These are phyloP conservation scores for Prunus kanzakura DNA, from an alignment of 306 rosid genomes.

Conservation along the genomic window DNA sequence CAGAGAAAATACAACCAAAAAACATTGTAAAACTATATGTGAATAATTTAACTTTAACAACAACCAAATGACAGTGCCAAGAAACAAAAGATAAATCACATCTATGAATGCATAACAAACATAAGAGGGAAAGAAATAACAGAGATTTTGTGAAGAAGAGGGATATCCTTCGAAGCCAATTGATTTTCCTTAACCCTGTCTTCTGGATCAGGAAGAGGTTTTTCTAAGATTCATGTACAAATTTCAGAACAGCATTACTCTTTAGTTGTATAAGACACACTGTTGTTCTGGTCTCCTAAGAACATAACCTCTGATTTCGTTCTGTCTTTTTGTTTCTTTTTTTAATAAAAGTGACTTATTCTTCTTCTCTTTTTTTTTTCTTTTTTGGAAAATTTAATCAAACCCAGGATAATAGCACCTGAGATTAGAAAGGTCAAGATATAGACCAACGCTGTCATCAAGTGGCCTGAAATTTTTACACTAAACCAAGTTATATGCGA, in stretches of 20 bases:
- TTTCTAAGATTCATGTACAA: background rate
- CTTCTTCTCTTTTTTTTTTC: too few relatives aligned
- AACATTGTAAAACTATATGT: background rate
- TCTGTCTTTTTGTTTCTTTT: too few relatives aligned
- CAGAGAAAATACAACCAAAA: background rate
- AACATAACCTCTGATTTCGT: too few relatives aligned
- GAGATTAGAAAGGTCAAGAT: conserved; percentile 17
- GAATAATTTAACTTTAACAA: conserved; percentile 3
- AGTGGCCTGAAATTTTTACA: too few relatives aligned
- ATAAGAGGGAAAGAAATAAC: conserved; percentile 9
- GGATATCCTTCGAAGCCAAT: too few relatives aligned
- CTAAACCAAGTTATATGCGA: too few relatives aligned
- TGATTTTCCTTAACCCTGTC: too few relatives aligned
- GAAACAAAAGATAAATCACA: background rate
- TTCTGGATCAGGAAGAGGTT: too few relatives aligned
- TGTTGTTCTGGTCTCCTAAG: too few relatives aligned
- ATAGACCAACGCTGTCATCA: conserved; percentile 23
- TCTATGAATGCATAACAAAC: conserved; percentile 26
- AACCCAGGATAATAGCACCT: conserved; percentile 15
- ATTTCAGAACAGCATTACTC: background rate
- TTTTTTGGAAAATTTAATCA: too few relatives aligned
- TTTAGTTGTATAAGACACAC: background rate
- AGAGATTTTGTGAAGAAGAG: too few relatives aligned
- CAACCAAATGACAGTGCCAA: conserved; percentile 8
- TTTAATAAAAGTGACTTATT: too few relatives aligned